These are phyloP conservation scores for Neophaeococcomyces aloes DNA, from an alignment of 2,329 filamentous ascomycete genomes.

Conservation along the genomic window DNA sequence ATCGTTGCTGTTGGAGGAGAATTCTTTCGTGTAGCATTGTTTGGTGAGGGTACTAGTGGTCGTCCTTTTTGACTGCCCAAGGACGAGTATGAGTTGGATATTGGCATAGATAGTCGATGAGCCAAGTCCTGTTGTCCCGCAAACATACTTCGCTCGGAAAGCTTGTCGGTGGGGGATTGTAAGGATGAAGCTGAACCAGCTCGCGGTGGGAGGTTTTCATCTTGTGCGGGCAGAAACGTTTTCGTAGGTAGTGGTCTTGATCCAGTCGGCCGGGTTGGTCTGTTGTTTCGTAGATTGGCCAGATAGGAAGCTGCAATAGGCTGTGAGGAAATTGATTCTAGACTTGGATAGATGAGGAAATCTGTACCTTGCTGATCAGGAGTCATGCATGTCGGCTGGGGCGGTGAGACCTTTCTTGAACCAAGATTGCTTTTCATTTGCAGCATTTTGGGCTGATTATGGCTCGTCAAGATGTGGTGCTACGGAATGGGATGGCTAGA, in stretches of 20 bases:
- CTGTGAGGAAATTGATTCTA: slow-evolving; percentile 20
- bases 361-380: slow-evolving; percentile 37
- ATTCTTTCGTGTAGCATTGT: slow-evolving; percentile 26
- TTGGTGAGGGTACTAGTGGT: slow-evolving; percentile 30
- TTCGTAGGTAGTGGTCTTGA: slow-evolving; percentile 49
- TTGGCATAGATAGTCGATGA: slow-evolving; percentile 9
- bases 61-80: slow-evolving; percentile 22
- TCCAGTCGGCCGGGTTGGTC: slow-evolving; percentile 47
- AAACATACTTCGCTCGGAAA: not conserved
- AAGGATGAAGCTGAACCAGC: slow-evolving; percentile 34
- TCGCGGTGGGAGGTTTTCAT: slow-evolving; percentile 28
- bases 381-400: slow-evolving; percentile 37
- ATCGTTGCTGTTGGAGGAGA: slow-evolving; percentile 29
- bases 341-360: not conserved
- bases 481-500: too few species aligned
- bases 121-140: slow-evolving; percentile 1
- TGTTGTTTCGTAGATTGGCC: slow-evolving; percentile 48
- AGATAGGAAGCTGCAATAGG: slow-evolving; percentile 45
- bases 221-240: slow-evolving; percentile 24
- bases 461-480: not conserved
- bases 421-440: slow-evolving; percentile 28
- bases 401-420: slow-evolving; percentile 37
- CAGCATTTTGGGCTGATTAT: slow-evolving; percentile 24
- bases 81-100: slow-evolving; percentile 12
- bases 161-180: not conserved